These are phyloP conservation scores for Hypoxylon sp. DNA, from an alignment of 2,329 filamentous ascomycete species.

Conservation along the genomic window DNA sequence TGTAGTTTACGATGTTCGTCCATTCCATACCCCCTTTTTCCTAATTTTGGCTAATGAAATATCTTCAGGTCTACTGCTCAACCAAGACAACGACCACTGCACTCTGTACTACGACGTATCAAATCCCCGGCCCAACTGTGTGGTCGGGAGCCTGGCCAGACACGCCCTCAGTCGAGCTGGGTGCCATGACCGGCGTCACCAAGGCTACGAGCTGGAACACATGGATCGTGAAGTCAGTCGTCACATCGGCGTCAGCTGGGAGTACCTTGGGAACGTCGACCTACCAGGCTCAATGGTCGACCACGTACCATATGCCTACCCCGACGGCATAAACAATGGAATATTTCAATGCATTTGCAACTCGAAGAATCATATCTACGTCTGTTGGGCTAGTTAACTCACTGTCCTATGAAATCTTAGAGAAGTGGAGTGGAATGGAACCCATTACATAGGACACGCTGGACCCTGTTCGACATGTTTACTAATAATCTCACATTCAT, in stretches of 20 bases:
- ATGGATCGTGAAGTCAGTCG: slow-evolving; percentile 32
- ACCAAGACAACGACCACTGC: slow-evolving; percentile 33
- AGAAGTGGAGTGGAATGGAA: neutral
- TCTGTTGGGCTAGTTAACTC: neutral
- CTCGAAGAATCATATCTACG: neutral
- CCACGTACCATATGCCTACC: slow-evolving; percentile 28
- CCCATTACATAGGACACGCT: neutral
- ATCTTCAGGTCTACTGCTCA: slow-evolving; percentile 26
- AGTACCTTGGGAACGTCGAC: slow-evolving; percentile 20
- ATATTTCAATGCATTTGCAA: too few species aligned
- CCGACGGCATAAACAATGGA: slow-evolving; percentile 19
- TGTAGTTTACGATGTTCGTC: slow-evolving; percentile 29
- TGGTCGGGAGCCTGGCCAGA: slow-evolving; percentile 31
- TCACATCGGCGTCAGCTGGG: slow-evolving; percentile 29
- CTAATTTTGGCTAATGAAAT: neutral
- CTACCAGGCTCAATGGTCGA: slow-evolving; percentile 32
- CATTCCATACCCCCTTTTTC: neutral
- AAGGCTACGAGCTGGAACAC: slow-evolving; percentile 30
- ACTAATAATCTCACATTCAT: neutral
- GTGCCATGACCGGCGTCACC: slow-evolving; percentile 30
- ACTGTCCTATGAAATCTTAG: neutral
- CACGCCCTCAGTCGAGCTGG: slow-evolving; percentile 26
- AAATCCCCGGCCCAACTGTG: slow-evolving; percentile 30
- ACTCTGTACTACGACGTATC: slow-evolving; percentile 26
- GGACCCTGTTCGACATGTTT: neutral